phyloP scores from a whole-genome alignment of 345 rosid species.

The Arabidopsis arenosa region DNA sequence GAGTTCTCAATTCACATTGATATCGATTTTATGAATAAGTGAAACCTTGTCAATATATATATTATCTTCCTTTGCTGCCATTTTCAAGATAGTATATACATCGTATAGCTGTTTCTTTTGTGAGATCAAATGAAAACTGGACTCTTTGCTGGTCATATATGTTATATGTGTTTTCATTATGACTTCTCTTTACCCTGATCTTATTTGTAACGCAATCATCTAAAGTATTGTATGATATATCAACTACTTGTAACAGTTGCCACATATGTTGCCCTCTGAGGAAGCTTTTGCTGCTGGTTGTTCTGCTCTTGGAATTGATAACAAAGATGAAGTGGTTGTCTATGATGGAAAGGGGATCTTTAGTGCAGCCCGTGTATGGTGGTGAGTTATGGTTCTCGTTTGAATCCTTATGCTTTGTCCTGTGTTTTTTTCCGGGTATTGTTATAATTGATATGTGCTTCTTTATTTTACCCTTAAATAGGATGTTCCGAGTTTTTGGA shows the following conservation, averaged over 20 bases:
- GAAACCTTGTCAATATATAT: background rate
- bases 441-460: slow-evolving; percentile 19
- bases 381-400: slow-evolving; percentile 62
- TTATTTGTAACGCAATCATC: background rate
- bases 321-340: slow-evolving; percentile 88
- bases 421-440: background rate
- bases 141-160: background rate
- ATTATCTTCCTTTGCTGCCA: background rate
- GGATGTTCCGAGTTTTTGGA: slow-evolving; percentile 98
- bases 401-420: background rate
- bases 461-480: slow-evolving; percentile 38
- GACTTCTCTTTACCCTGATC: background rate
- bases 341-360: slow-evolving; percentile 98
- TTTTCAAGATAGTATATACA: slow-evolving; percentile 16
- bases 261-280: slow-evolving; percentile 97
- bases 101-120: slow-evolving; percentile 1
- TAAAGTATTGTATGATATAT: slow-evolving; percentile 4
- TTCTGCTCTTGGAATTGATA: slow-evolving; percentile 92
- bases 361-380: slow-evolving; percentile 99
- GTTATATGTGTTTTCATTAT: background rate
- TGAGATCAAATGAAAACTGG: background rate
- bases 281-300: slow-evolving; percentile 97
- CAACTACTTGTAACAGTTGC: slow-evolving; percentile 63
- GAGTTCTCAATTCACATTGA: slow-evolving; percentile 8
- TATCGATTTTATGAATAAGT: background rate